Percentiles rank a stretch among this genome's conserved stretches.
These are phyloP conservation scores for Xylaria acuta DNA, from an alignment of 495 filamentous ascomycete species.

Conservation along the genomic window DNA sequence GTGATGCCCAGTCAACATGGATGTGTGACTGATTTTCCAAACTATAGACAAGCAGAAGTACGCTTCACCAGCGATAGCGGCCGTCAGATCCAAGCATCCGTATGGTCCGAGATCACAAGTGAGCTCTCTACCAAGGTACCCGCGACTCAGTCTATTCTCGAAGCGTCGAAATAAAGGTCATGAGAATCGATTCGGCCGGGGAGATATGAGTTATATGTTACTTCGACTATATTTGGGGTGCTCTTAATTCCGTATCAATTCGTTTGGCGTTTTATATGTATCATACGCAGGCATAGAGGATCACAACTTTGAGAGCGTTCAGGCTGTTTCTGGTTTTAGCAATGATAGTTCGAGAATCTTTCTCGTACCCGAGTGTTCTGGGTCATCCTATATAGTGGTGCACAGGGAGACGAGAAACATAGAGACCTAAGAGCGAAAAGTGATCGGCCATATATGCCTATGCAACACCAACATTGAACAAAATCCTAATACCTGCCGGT, in stretches of 20 bases:
- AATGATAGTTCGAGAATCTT: background rate
- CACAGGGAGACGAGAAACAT: background rate
- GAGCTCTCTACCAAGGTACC: constrained; percentile 33
- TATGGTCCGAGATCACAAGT: constrained; percentile 47
- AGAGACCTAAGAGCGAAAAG: background rate
- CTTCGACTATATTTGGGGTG: no score
- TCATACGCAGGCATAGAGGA: background rate
- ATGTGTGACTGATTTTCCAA: background rate
- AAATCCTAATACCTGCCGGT: background rate
- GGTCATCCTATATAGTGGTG: no score
- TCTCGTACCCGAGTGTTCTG: background rate
- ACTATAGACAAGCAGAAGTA: constrained; percentile 26
- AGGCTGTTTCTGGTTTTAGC: background rate
- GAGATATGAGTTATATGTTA: background rate
- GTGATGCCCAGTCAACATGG: background rate
- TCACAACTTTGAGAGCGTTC: background rate
- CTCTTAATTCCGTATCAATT: background rate
- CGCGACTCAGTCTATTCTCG: constrained; percentile 18
- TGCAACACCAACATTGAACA: background rate
- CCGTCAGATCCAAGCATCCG: constrained; percentile 44
- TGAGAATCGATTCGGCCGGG: background rate
- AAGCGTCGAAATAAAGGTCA: background rate
- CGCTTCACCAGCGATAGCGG: constrained; percentile 42
- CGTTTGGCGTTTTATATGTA: background rate
- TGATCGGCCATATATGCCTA: background rate